These are phyloP conservation scores for Phytophthora ramorum DNA, from an alignment of 352 stramenopile genomes.

Conservation along the genomic window DNA sequence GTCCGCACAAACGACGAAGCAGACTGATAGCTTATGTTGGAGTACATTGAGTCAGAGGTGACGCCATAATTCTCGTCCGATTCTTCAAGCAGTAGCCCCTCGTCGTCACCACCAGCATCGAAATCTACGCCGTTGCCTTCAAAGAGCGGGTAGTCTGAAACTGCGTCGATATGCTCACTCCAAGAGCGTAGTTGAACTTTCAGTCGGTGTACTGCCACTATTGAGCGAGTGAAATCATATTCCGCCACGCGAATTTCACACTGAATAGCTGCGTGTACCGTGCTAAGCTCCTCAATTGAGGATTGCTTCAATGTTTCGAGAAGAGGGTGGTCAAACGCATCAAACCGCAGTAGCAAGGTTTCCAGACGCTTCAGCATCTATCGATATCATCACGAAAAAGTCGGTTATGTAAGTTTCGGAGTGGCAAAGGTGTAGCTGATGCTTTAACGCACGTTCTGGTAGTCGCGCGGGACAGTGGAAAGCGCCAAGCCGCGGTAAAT, in stretches of 20 bases:
- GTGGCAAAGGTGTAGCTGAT: neutral
- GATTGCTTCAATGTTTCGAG: slow-evolving; percentile 75
- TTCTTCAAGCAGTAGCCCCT: slow-evolving; percentile 43
- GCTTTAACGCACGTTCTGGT: slow-evolving; percentile 44
- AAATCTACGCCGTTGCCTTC: slow-evolving; percentile 54
- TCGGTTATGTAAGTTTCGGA: neutral
- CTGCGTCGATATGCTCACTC: slow-evolving; percentile 83
- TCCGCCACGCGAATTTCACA: slow-evolving; percentile 72
- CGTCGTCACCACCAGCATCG: slow-evolving; percentile 46
- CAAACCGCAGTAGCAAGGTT: slow-evolving; percentile 55
- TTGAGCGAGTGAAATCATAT: slow-evolving; percentile 82
- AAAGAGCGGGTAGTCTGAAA: slow-evolving; percentile 83
- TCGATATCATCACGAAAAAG: slow-evolving; percentile 1
- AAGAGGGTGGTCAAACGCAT: slow-evolving; percentile 75
- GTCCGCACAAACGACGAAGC: slow-evolving; percentile 29
- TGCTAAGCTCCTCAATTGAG: slow-evolving; percentile 73
- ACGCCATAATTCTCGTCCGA: slow-evolving; percentile 57
- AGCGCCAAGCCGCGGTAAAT: slow-evolving; percentile 72
- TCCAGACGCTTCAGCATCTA: slow-evolving; percentile 61
- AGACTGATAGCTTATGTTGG: slow-evolving; percentile 58
- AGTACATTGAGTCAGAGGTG: slow-evolving; percentile 74
- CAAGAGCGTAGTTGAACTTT: slow-evolving; percentile 70
- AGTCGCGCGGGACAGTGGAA: slow-evolving; percentile 58
- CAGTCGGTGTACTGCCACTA: slow-evolving; percentile 74
- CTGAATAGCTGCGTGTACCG: slow-evolving; percentile 68